Evolutionary conservation across 2,329 filamentous ascomycete genomes (phyloP), one percentile per base, ranked within the genome.

Genomic region (Cordyceps javanica): DNA sequence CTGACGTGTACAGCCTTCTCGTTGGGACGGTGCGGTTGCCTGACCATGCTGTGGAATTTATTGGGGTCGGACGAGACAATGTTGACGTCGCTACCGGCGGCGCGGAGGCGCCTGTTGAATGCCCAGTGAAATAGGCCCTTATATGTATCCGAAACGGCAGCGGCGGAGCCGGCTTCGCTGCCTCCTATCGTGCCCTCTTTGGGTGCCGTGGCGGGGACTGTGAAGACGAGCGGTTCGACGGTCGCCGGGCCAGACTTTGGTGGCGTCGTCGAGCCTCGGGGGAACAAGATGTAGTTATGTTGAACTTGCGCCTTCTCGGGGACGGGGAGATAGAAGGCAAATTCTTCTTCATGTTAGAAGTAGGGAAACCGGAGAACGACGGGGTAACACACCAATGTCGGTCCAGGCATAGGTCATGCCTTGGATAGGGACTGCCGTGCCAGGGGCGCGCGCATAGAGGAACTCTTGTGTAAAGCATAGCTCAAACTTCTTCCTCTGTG

Each of bases 401-500:
- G 73, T 77, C 83, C 83, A 87, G 0, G 79, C 74, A 62, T 85
- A 84, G 14, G 79, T 76, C 49, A 83, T 80, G 46, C 78, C 79
- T 19, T 77, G 71, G 16, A 81, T 74, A 0, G 82, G 81, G 25
- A 73, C 72, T 2, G 76, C 77, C 2, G 80, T 79, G 44, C 77
- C 77, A 0, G 81, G 73, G 1, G 74, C 72, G 36, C 80, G 76
- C 14, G 82, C 83, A 61, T 86, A 87, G 34, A 87, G 65, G 61
- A 82, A 81, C 60, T 77, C 76, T 6, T 76, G 71, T 2, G 84
- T 88, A 61, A 88, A 81, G 68, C 82, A 85, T 9, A 88, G 68
- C 62, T 84, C 82, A 63, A 83, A 83, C 69, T 88, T 89, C 71
- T 88, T 89, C 61, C 86, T 77, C 71, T 85, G 82, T 0, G 86